Percentiles rank a stretch among this genome's conserved stretches.
These are phyloP conservation scores for Claviceps arundinis DNA, from an alignment of 2,329 filamentous ascomycete species.

Conservation along the genomic window DNA sequence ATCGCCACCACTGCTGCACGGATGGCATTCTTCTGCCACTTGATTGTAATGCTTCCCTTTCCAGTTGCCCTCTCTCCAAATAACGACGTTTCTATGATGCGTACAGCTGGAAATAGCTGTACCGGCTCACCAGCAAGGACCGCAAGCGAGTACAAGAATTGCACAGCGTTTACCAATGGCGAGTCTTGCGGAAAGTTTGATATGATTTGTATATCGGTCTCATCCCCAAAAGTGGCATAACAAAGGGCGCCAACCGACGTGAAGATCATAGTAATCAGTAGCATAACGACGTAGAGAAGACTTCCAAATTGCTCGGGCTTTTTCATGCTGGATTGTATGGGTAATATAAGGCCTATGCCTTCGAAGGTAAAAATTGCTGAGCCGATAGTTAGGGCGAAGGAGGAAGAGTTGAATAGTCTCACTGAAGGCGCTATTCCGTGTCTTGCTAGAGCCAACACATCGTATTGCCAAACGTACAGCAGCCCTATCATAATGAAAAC, in stretches of 20 bases:
- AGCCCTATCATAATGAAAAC: slow-evolving; percentile 59
- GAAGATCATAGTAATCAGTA: slow-evolving; percentile 60
- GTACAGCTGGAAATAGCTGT: slow-evolving; percentile 59
- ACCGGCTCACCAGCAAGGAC: slow-evolving; percentile 63
- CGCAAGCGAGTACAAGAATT: slow-evolving; percentile 61
- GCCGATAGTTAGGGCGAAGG: slow-evolving; percentile 59
- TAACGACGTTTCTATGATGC: slow-evolving; percentile 55
- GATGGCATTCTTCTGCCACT: slow-evolving; percentile 66
- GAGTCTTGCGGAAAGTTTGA: slow-evolving; percentile 61
- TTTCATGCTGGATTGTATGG: slow-evolving; percentile 65
- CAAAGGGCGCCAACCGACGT: slow-evolving; percentile 59
- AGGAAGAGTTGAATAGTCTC: slow-evolving; percentile 54
- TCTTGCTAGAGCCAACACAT: slow-evolving; percentile 41
- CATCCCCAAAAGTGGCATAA: slow-evolving; percentile 58
- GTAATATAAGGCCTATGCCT: slow-evolving; percentile 63
- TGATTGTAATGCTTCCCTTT: slow-evolving; percentile 49
- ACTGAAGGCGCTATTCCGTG: slow-evolving; percentile 47
- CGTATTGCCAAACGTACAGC: slow-evolving; percentile 61
- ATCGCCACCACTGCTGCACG: slow-evolving; percentile 41
- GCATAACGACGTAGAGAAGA: slow-evolving; percentile 56
- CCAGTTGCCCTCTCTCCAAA: slow-evolving; percentile 54
- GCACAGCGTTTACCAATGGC: slow-evolving; percentile 61
- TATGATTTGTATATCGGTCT: slow-evolving; percentile 61
- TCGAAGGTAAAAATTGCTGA: slow-evolving; percentile 69
- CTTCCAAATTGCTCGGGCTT: slow-evolving; percentile 53